These are phyloP conservation scores for Coemansia sp. DNA, from an alignment of 192 early-diverging fungal species.

Conservation along the genomic window DNA sequence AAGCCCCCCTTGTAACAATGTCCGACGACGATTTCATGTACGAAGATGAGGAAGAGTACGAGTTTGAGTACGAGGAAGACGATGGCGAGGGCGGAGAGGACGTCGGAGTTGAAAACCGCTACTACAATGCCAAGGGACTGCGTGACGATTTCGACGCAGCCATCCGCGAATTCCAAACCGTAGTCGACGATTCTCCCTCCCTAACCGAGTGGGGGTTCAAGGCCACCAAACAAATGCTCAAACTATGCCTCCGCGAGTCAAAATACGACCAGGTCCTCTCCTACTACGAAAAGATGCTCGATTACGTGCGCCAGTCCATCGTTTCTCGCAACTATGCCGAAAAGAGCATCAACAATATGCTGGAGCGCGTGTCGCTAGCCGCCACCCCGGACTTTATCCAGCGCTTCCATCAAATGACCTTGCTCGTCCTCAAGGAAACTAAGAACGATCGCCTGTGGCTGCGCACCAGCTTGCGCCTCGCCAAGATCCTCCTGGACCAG, in stretches of 20 bases:
- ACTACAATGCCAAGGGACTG: constrained; percentile 51
- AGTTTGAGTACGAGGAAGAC: constrained; percentile 47
- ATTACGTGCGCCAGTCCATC: constrained; percentile 20
- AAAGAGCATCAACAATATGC: constrained; percentile 51
- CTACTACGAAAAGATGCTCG: constrained; percentile 36
- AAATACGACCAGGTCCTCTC: constrained; percentile 12
- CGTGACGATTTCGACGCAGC: constrained; percentile 30
- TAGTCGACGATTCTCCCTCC: constrained; percentile 10
- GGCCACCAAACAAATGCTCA: constrained; percentile 48
- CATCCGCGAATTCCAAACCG: constrained; percentile 22
- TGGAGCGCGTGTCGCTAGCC: constrained; percentile 25
- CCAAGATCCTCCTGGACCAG: constrained; percentile 38
- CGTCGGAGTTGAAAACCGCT: constrained; percentile 42
- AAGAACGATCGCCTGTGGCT: constrained; percentile 39
- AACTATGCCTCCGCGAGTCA: constrained; percentile 21
- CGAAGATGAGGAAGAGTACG: constrained; percentile 41
- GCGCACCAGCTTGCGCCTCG: constrained; percentile 44
- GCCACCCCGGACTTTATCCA: constrained; percentile 14
- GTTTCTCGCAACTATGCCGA: constrained; percentile 44
- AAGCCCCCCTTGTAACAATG: constrained; percentile 13
- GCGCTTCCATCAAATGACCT: constrained; percentile 30
- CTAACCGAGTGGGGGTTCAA: constrained; percentile 48
- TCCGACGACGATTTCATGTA: constrained; percentile 53
- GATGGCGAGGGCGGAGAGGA: constrained; percentile 17
- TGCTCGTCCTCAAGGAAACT: constrained; percentile 31